Percentiles rank a stretch among this genome's conserved stretches.
Evolutionary conservation across 1,284 basidiomycete species (phyloP).

Genomic region (Austroboletus novae-zelandiae): DNA sequence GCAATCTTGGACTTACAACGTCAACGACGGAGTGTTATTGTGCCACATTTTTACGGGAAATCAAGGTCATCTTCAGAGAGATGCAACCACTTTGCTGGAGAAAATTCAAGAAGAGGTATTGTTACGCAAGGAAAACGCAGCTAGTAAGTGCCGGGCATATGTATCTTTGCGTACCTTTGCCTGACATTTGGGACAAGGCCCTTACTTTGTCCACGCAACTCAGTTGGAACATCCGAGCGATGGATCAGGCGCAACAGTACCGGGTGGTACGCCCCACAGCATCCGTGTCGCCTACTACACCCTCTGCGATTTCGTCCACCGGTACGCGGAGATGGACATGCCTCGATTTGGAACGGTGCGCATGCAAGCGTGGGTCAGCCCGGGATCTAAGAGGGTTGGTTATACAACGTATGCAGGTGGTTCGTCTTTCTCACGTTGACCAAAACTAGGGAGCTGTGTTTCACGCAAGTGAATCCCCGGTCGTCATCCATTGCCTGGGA

Average conservation of each 20-base stretch:
- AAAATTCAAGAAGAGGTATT: constrained; percentile 34
- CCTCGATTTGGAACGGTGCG: constrained; percentile 29
- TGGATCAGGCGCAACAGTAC: constrained; percentile 15
- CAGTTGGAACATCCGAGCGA: constrained; percentile 8
- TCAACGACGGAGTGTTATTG: constrained; percentile 21
- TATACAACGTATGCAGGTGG: neutral
- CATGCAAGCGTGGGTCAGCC: constrained; percentile 33
- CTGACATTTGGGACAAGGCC: constrained; percentile 18
- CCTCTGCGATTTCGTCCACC: constrained; percentile 19
- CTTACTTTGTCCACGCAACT: constrained; percentile 33
- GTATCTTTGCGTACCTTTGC: neutral
- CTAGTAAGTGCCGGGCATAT: constrained; percentile 20
- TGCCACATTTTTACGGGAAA: constrained; percentile 44
- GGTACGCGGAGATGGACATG: constrained; percentile 20
- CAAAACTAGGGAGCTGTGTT: constrained; percentile 22
- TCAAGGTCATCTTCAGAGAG: constrained; percentile 29
- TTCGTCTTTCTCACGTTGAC: constrained; percentile 5
- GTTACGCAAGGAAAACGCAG: constrained; percentile 23
- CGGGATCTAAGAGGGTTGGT: constrained; percentile 36
- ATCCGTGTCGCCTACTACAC: constrained; percentile 25
- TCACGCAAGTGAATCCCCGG: constrained; percentile 19
- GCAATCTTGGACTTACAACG: constrained; percentile 31
- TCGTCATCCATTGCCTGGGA: constrained; percentile 26
- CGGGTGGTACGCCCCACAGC: constrained; percentile 28
- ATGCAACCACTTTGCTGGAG: constrained; percentile 31